Evolutionary conservation across 2,329 filamentous ascomycete genomes (phyloP).

Genomic region (Fusarium tjaetaba): DNA sequence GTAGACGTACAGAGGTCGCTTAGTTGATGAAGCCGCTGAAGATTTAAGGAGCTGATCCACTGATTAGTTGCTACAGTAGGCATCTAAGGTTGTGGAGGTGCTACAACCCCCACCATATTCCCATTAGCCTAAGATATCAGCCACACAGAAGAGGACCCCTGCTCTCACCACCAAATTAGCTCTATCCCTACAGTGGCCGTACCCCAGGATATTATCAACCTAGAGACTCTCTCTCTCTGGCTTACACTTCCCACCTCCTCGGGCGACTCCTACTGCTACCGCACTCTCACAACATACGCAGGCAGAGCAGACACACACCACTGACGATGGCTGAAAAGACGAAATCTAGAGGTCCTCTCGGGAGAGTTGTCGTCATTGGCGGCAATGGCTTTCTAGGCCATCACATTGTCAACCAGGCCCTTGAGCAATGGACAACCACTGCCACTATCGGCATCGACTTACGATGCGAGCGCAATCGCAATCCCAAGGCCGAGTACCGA

Average conservation of each 20-base stretch:
- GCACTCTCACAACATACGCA: neutral
- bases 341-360: conserved; percentile 58
- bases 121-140: conserved; percentile 34
- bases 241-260: conserved; percentile 14
- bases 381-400: conserved; percentile 87
- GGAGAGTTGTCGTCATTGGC: conserved; percentile 80
- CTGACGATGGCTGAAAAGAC: conserved; percentile 12
- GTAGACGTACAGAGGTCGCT: neutral
- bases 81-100: neutral
- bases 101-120: conserved; percentile 11
- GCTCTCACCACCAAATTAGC: conserved; percentile 21
- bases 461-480: conserved; percentile 75
- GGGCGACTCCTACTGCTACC: conserved; percentile 3
- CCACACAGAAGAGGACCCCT: conserved; percentile 25
- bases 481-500: conserved; percentile 68
- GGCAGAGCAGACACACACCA: neutral
- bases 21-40: conserved; percentile 21
- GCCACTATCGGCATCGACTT: conserved; percentile 78
- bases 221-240: conserved; percentile 1
- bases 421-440: conserved; percentile 61
- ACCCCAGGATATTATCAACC: conserved; percentile 14
- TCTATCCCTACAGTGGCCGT: conserved; percentile 8
- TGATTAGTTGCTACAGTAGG: conserved; percentile 18
- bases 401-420: conserved; percentile 79
- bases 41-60: conserved; percentile 3